Conservation (phyloP, 2,329 filamentous ascomycete species). For the Aspergillus glaucus region DNA sequence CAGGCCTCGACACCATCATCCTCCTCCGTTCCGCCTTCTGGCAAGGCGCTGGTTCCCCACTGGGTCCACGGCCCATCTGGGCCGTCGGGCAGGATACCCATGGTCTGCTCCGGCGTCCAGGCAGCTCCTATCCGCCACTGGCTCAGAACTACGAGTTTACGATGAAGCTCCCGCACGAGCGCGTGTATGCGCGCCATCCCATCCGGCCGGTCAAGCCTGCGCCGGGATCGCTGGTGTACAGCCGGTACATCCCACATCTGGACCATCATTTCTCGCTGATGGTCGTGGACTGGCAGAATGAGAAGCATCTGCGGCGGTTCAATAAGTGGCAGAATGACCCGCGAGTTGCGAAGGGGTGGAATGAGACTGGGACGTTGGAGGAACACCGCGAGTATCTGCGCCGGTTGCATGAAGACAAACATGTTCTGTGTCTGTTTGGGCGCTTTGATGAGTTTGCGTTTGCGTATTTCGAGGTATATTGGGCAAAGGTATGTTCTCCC, state of each 20-base stretch:
- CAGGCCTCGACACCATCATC: conserved; percentile 39
- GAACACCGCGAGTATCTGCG: conserved; percentile 67
- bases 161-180: conserved; percentile 42
- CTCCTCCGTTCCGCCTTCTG: conserved; percentile 56
- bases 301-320: conserved; percentile 63
- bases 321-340: conserved; percentile 80
- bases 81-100: conserved; percentile 41
- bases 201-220: conserved; percentile 64
- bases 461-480: conserved; percentile 76
- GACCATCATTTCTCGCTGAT: conserved; percentile 71
- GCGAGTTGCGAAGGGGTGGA: conserved; percentile 73
- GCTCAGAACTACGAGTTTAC: conserved; percentile 38
- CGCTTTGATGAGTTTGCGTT: conserved; percentile 65
- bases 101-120: conserved; percentile 14
- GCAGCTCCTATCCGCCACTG: conserved; percentile 22
- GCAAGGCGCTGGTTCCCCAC: conserved; percentile 65
- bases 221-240: conserved; percentile 67
- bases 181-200: conserved; percentile 61
- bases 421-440: conserved; percentile 63
- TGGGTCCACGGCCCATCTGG: conserved; percentile 60
- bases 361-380: conserved; percentile 68
- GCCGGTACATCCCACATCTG: conserved; percentile 70
- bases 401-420: conserved; percentile 63
- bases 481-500: conserved; percentile 55
- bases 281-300: conserved; percentile 61